Evolutionary conservation across 1,284 basidiomycete genomes (phyloP).

Genomic region (Trichosporon ovoides): DNA sequence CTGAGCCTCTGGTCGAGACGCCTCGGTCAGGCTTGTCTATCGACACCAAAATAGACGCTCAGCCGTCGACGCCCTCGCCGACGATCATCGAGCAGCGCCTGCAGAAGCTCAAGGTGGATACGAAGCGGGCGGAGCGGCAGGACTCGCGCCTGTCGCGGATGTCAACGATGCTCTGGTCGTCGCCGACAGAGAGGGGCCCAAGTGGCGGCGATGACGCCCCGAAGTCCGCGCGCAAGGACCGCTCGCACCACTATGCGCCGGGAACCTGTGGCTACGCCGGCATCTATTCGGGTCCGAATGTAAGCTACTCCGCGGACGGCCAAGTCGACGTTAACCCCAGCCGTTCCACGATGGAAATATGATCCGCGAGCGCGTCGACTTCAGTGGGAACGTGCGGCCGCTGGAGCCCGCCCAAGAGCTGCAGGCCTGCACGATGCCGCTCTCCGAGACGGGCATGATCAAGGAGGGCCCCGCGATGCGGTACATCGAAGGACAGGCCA

Average conservation of each 20-base stretch:
- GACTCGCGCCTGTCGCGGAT: background rate
- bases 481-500: slow-evolving; percentile 46
- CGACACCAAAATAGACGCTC: background rate
- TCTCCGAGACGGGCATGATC: slow-evolving; percentile 55
- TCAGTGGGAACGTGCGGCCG: slow-evolving; percentile 67
- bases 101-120: background rate
- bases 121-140: background rate
- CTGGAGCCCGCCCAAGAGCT: slow-evolving; percentile 69
- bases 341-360: slow-evolving; percentile 53
- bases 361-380: slow-evolving; percentile 83
- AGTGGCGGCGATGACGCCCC: background rate
- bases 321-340: slow-evolving; percentile 22
- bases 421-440: slow-evolving; percentile 59
- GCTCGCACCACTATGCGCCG: slow-evolving; percentile 23
- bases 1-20: background rate
- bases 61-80: background rate
- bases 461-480: slow-evolving; percentile 51
- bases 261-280: slow-evolving; percentile 61
- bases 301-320: slow-evolving; percentile 37
- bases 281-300: slow-evolving; percentile 57
- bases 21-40: background rate
- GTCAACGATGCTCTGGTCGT: background rate
- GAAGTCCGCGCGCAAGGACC: background rate
- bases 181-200: background rate
- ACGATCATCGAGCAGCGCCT: background rate